Conservation (phyloP, 2,329 filamentous ascomycete genomes). For the Penicillium crustosum region DNA sequence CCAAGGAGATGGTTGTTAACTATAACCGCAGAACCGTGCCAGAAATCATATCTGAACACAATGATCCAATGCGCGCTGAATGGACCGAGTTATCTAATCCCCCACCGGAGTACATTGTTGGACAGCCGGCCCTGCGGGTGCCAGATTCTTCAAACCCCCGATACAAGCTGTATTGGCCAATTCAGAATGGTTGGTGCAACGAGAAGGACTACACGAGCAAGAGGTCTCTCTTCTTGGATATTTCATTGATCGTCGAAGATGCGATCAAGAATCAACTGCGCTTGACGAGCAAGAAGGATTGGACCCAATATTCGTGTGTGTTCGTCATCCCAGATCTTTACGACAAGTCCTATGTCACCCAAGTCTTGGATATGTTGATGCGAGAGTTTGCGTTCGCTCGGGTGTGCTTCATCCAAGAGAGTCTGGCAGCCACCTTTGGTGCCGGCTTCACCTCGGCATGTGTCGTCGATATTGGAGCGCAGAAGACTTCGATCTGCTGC, state of each 20-base stretch:
- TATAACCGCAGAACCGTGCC: conserved; percentile 83
- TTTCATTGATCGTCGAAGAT: conserved; percentile 82
- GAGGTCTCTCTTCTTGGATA: conserved; percentile 79
- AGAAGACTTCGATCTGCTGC: conserved; percentile 96
- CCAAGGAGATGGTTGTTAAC: conserved; percentile 90
- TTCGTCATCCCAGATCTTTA: conserved; percentile 96
- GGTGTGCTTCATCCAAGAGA: conserved; percentile 94
- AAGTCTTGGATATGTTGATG: conserved; percentile 80
- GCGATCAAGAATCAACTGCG: conserved; percentile 84
- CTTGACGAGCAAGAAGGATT: conserved; percentile 72
- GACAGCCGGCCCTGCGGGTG: conserved; percentile 77
- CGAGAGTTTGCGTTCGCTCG: conserved; percentile 85
- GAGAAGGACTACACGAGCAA: conserved; percentile 82
- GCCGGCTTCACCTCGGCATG: conserved; percentile 92
- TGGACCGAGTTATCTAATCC: conserved; percentile 80
- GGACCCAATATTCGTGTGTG: conserved; percentile 91
- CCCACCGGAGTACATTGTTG: conserved; percentile 76
- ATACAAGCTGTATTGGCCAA: conserved; percentile 91
- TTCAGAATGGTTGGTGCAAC: conserved; percentile 83
- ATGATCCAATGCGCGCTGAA: conserved; percentile 88
- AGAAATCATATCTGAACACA: conserved; percentile 89
- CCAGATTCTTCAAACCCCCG: conserved; percentile 85
- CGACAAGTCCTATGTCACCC: conserved; percentile 87
- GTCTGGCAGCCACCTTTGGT: conserved; percentile 89
- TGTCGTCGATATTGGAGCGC: conserved; percentile 92